These are phyloP conservation scores for Colletotrichum orbiculare DNA, from an alignment of 2,329 filamentous ascomycete species.

Conservation along the genomic window DNA sequence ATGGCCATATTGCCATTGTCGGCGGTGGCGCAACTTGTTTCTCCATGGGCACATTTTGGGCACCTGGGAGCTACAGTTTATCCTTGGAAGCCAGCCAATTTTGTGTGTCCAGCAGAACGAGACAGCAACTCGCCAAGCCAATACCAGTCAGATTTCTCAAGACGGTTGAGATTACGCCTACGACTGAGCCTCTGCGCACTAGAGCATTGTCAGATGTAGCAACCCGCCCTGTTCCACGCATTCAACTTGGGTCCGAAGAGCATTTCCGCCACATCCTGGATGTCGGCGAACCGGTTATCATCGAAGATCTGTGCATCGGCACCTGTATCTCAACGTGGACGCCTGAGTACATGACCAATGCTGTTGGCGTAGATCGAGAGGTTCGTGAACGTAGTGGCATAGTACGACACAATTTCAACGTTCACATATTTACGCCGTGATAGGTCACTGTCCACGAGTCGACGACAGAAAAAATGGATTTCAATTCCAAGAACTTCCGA, in stretches of 20 bases:
- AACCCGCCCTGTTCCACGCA: conserved; percentile 57
- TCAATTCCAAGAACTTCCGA: conserved; percentile 83
- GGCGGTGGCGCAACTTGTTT: conserved; percentile 91
- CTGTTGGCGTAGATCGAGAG: conserved; percentile 70
- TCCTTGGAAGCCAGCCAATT: conserved; percentile 23
- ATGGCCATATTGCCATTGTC: conserved; percentile 68
- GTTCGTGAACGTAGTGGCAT: conserved; percentile 48
- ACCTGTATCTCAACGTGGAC: conserved; percentile 75
- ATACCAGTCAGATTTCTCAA: conserved; percentile 7
- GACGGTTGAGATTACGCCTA: conserved; percentile 28
- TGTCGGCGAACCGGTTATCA: conserved; percentile 69
- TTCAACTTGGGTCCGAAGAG: conserved; percentile 60
- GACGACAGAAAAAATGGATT: conserved; percentile 76
- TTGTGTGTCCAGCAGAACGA: background rate
- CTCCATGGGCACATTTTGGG: conserved; percentile 91
- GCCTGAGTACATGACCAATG: conserved; percentile 71
- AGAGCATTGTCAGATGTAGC: background rate
- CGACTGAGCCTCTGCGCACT: conserved; percentile 33
- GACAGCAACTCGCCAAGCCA: background rate
- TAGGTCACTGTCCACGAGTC: conserved; percentile 82
- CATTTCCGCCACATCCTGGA: conserved; percentile 71
- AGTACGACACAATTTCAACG: background rate
- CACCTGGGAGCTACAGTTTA: conserved; percentile 66
- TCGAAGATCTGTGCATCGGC: conserved; percentile 66
- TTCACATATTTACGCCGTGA: background rate